Conservation (phyloP, 192 early-diverging fungal species). For the Diversispora epigaea region DNA sequence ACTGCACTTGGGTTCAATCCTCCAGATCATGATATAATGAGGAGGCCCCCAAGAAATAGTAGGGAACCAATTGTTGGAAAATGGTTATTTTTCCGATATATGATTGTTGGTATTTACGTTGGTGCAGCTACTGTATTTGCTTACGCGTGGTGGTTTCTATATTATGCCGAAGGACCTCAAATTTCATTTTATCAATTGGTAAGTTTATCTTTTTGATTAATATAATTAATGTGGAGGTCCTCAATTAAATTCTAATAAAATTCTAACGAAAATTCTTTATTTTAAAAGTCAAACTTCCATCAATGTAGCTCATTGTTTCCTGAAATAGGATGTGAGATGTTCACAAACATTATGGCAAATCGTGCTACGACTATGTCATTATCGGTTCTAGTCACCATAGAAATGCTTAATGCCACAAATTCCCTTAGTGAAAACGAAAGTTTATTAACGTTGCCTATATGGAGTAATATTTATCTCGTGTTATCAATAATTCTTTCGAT, state of each 20-base stretch:
- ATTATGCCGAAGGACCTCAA: conserved; percentile 82
- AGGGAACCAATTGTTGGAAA: conserved; percentile 87
- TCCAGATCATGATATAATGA: conserved; percentile 96
- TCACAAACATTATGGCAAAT: conserved; percentile 71
- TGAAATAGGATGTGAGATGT: conserved; percentile 92
- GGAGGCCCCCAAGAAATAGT: conserved; percentile 76
- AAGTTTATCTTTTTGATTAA: conserved; percentile 29
- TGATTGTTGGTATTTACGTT: conserved; percentile 90
- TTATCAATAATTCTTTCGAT: conserved; percentile 84
- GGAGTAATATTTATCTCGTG: conserved; percentile 87
- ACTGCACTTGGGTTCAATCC: conserved; percentile 98
- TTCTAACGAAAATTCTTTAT: conserved; percentile 3
- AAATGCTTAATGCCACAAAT: conserved; percentile 99
- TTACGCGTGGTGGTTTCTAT: conserved; percentile 99
- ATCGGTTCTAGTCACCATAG: conserved; percentile 93
- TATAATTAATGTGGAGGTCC: not conserved
- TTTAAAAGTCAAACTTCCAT: conserved; percentile 82
- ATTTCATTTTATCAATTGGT: conserved; percentile 88
- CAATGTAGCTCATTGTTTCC: conserved; percentile 83
- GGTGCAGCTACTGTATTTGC: conserved; percentile 93
- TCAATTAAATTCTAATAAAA: not conserved
- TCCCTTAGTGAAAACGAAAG: conserved; percentile 94
- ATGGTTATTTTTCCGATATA: conserved; percentile 96
- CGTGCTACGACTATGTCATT: conserved; percentile 95
- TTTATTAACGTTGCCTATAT: conserved; percentile 86